Conservation (phyloP, 2,329 filamentous ascomycete species). For the Phaeosphaeria sp. region DNA sequence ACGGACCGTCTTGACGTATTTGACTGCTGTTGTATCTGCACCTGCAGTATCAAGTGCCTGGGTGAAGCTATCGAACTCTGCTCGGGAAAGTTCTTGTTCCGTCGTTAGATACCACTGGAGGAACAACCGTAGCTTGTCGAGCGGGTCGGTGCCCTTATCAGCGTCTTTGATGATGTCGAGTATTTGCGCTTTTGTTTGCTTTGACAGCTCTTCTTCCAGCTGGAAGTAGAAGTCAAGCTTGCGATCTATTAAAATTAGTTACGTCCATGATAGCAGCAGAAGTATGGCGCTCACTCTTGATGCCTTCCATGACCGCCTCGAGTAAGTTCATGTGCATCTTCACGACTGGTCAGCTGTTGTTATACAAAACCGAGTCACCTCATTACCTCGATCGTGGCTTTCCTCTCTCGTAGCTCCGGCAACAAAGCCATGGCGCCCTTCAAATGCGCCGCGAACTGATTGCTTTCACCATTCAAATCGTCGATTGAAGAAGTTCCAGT, state of each 20-base stretch:
- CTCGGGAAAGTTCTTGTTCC: slow-evolving; percentile 82
- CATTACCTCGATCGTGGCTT: slow-evolving; percentile 66
- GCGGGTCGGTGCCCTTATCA: slow-evolving; percentile 80
- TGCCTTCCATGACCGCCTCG: slow-evolving; percentile 78
- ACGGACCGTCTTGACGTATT: slow-evolving; percentile 82
- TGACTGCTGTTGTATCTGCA: slow-evolving; percentile 76
- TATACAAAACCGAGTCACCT: background rate
- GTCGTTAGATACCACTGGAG: slow-evolving; percentile 93
- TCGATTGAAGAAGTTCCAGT: slow-evolving; percentile 92
- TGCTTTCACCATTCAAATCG: slow-evolving; percentile 88
- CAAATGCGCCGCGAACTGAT: slow-evolving; percentile 88
- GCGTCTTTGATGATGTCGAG: slow-evolving; percentile 83
- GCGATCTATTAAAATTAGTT: slow-evolving; percentile 61
- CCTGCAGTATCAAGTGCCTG: slow-evolving; percentile 79
- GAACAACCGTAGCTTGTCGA: slow-evolving; percentile 91
- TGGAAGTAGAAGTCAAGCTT: slow-evolving; percentile 97
- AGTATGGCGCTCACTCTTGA: slow-evolving; percentile 63
- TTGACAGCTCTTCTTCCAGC: slow-evolving; percentile 89
- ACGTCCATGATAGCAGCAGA: background rate
- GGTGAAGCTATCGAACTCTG: slow-evolving; percentile 86
- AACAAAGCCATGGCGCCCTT: slow-evolving; percentile 94
- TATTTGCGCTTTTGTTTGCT: slow-evolving; percentile 88
- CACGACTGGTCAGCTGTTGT: slow-evolving; percentile 63
- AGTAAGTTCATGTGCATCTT: slow-evolving; percentile 98
- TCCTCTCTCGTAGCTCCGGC: slow-evolving; percentile 90